These are phyloP conservation scores for Moricandia moricandioides DNA, from an alignment of 345 rosid genomes.

Conservation along the genomic window DNA sequence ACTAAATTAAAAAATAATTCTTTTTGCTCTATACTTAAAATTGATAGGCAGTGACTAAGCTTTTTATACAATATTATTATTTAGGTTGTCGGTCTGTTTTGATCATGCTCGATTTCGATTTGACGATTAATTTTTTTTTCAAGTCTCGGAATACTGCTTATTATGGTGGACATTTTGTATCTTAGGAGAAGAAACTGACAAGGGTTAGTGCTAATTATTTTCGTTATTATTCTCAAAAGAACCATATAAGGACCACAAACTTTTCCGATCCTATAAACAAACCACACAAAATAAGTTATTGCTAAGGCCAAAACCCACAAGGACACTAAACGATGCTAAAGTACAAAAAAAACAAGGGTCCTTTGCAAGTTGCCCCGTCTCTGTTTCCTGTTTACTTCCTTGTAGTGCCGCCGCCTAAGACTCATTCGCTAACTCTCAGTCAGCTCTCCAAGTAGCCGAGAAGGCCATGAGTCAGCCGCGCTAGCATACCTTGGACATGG, in stretches of 20 bases:
- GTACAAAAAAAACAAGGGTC: constrained; percentile 2
- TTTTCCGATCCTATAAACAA: not conserved
- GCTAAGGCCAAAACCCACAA: constrained; percentile 12
- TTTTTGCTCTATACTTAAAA: no score
- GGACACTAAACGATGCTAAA: not conserved
- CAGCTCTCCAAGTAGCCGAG: constrained; percentile 60
- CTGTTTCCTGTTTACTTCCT: constrained; percentile 13
- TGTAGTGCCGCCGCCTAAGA: not conserved
- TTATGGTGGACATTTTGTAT: no score
- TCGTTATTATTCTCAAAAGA: constrained; percentile 12
- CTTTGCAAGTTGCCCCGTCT: constrained; percentile 4
- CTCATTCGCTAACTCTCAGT: constrained; percentile 30
- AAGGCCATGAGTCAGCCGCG: constrained; percentile 76
- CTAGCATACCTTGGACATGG: constrained; percentile 90
- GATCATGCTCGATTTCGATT: no score
- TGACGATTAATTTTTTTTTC: no score
- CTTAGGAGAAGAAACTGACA: no score
- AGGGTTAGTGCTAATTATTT: not conserved
- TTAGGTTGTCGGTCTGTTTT: no score
- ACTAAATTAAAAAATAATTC: no score
- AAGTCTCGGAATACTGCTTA: no score
- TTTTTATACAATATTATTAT: no score
- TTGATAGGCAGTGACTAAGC: no score
- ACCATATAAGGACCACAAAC: not conserved
- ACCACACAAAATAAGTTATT: not conserved